These are phyloP conservation scores for Aspergillus bridgeri DNA, from an alignment of 495 filamentous ascomycete species.

Conservation along the genomic window DNA sequence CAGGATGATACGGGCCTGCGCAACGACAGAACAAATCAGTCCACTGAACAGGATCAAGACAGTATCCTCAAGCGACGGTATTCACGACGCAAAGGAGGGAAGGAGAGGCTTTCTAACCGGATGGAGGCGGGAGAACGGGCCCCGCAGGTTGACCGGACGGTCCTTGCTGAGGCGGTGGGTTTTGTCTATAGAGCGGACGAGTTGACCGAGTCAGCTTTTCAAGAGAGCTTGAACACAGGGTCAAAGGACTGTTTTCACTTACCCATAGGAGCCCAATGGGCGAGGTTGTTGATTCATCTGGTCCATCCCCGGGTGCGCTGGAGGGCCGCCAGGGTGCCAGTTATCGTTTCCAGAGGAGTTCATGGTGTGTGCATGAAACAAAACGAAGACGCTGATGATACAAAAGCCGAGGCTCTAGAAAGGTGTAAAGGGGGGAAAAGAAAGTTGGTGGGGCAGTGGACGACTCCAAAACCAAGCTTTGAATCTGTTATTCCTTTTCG, in stretches of 20 bases:
- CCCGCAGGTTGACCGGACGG: slow-evolving; percentile 47
- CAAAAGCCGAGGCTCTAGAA: background rate
- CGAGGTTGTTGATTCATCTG: slow-evolving; percentile 46
- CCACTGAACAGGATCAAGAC: slow-evolving; percentile 7
- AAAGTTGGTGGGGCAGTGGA: slow-evolving; percentile 7
- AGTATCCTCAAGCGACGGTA: background rate
- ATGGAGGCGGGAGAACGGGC: slow-evolving; percentile 47
- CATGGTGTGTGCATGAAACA: slow-evolving; percentile 34
- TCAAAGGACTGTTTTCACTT: slow-evolving; percentile 17
- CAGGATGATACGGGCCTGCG: slow-evolving; percentile 43
- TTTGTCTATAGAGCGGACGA: slow-evolving; percentile 33
- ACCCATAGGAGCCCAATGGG: slow-evolving; percentile 45
- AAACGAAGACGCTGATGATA: background rate
- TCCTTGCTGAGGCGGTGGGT: slow-evolving; percentile 43
- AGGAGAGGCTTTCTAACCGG: slow-evolving; percentile 34
- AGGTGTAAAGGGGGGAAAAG: background rate
- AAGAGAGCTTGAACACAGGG: background rate
- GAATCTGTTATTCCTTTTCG: slow-evolving; percentile 19
- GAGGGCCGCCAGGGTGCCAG: slow-evolving; percentile 46
- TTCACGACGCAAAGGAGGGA: background rate
- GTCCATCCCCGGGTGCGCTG: slow-evolving; percentile 45
- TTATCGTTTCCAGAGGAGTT: slow-evolving; percentile 46
- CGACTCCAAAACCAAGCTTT: slow-evolving; percentile 14
- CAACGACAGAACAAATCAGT: slow-evolving; percentile 26
- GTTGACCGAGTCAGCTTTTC: slow-evolving; percentile 13